Evolutionary conservation across 306 rosid species (phyloP).

Genomic region (Hippophae tibetana): DNA sequence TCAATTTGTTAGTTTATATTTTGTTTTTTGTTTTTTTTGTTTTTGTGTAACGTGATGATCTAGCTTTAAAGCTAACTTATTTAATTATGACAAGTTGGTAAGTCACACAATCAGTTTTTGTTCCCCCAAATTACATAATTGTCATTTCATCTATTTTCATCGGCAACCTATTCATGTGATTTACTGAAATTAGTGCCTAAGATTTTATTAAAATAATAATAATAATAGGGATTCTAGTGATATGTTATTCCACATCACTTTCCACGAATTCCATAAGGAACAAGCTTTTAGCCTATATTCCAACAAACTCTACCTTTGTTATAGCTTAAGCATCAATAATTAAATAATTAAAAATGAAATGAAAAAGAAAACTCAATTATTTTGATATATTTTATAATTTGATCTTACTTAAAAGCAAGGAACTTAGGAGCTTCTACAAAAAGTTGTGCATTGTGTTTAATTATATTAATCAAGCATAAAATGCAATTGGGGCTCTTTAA

Average conservation of each 20-base stretch:
- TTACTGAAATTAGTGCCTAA: background rate
- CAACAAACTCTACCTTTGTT: conserved; percentile 21
- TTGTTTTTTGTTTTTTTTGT: no score
- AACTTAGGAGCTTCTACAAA: conserved; percentile 33
- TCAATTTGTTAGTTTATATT: conserved; percentile 6
- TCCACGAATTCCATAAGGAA: conserved; percentile 28
- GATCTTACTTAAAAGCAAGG: conserved; percentile 33
- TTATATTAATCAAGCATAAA: conserved; percentile 13
- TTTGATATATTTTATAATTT: conserved; percentile 25
- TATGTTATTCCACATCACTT: conserved; percentile 42
- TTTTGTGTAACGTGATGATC: conserved; percentile 11
- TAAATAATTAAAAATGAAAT: conserved; percentile 8
- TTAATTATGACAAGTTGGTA: conserved; percentile 12
- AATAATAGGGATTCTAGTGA: conserved; percentile 17
- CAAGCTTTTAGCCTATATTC: conserved; percentile 18
- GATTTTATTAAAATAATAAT: background rate
- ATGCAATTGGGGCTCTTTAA: conserved; percentile 17
- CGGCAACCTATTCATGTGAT: background rate
- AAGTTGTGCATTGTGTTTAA: conserved; percentile 35
- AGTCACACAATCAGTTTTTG: conserved; percentile 11
- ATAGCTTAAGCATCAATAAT: conserved; percentile 22
- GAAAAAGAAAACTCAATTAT: conserved; percentile 13
- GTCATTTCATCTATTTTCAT: background rate
- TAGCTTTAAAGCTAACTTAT: conserved; percentile 6
- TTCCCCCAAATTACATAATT: background rate